phyloP scores from a whole-genome alignment of 2,329 filamentous ascomycete genomes.

The Mariannaea sp. region DNA sequence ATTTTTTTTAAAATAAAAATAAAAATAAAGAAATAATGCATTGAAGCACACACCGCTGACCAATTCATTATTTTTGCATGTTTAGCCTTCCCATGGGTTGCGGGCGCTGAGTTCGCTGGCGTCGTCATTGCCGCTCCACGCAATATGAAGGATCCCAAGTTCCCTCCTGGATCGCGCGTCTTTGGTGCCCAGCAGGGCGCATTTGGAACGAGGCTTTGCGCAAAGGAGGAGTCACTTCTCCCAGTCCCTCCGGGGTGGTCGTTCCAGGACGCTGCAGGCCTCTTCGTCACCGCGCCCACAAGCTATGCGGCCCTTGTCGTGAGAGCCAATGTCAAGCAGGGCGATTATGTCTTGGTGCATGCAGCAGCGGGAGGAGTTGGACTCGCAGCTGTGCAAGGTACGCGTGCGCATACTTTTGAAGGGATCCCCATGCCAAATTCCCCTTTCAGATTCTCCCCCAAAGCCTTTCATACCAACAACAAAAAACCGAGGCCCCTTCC shows the following conservation, averaged over 20 bases:
- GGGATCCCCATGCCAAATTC: too few relatives aligned
- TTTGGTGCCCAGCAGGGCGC: conserved; percentile 88
- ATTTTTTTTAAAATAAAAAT: too few relatives aligned
- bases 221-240: conserved; percentile 68
- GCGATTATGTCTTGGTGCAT: conserved; percentile 88
- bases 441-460: too few relatives aligned
- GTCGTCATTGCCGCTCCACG: conserved; percentile 71
- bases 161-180: conserved; percentile 78
- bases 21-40: too few relatives aligned
- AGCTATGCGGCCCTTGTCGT: conserved; percentile 83
- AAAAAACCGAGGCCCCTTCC: too few relatives aligned
- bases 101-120: conserved; percentile 87
- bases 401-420: too few relatives aligned
- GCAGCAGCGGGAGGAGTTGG: conserved; percentile 93
- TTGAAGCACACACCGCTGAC: too few relatives aligned
- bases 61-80: neutral
- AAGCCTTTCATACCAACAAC: neutral
- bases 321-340: conserved; percentile 74
- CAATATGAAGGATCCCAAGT: conserved; percentile 57
- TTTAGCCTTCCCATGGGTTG: conserved; percentile 78
- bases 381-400: conserved; percentile 81
- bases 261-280: conserved; percentile 80
- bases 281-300: conserved; percentile 92
- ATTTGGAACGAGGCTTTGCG: conserved; percentile 77
- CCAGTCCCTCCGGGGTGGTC: conserved; percentile 82